Percentiles rank a stretch among this genome's conserved stretches.
phyloP scores from a whole-genome alignment of 2,329 filamentous ascomycete genomes.

The Ceratocystis cubensis region DNA sequence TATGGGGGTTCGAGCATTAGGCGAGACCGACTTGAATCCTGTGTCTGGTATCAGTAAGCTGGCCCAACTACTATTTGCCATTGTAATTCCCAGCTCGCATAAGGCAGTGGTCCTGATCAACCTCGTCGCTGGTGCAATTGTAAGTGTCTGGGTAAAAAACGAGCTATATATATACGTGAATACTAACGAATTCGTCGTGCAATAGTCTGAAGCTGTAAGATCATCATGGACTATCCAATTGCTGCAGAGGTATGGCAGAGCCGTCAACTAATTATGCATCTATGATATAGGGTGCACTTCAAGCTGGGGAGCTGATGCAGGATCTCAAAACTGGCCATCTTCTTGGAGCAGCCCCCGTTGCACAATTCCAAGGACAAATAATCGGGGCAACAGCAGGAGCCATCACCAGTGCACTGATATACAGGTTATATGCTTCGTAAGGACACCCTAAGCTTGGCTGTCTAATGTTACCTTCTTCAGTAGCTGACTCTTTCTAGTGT shows the following conservation, averaged over 20 bases:
- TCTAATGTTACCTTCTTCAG: neutral
- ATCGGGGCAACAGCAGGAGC: constrained; percentile 81
- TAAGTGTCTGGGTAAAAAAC: constrained; percentile 25
- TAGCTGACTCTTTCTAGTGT: constrained; percentile 42
- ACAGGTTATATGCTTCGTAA: constrained; percentile 66
- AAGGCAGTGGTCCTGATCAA: constrained; percentile 90
- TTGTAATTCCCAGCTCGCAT: constrained; percentile 69
- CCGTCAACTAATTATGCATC: neutral
- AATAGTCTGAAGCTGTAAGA: constrained; percentile 33
- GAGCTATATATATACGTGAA: neutral
- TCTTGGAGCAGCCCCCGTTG: constrained; percentile 79
- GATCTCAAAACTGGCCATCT: constrained; percentile 94
- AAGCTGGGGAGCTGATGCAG: constrained; percentile 93
- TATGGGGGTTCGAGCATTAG: constrained; percentile 56
- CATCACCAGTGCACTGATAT: constrained; percentile 73
- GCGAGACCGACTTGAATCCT: constrained; percentile 87
- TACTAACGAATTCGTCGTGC: neutral
- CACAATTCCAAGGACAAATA: constrained; percentile 93
- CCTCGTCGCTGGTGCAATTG: constrained; percentile 78
- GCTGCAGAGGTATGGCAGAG: neutral
- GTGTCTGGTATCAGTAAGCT: constrained; percentile 95
- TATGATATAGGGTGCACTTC: constrained; percentile 53
- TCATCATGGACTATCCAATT: neutral
- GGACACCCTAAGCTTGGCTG: constrained; percentile 21
- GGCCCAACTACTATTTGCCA: constrained; percentile 86